Evolutionary conservation across 1,284 basidiomycete species (phyloP).

Genomic region (Hymenochaete sp.): DNA sequence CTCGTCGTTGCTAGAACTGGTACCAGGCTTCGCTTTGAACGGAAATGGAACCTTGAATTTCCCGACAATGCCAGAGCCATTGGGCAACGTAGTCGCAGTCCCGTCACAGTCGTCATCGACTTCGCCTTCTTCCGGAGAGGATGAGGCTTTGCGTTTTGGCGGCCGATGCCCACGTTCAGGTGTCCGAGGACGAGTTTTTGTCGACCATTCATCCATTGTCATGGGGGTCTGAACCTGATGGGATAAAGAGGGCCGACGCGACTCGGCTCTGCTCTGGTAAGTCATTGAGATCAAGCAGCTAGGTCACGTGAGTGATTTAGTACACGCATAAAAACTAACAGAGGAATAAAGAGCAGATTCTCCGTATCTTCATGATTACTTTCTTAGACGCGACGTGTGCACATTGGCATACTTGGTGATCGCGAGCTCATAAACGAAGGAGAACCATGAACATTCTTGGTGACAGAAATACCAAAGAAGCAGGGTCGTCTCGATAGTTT

Average conservation of each 20-base stretch:
- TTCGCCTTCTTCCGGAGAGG: slow-evolving; percentile 71
- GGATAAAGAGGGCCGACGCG: not conserved
- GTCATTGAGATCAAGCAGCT: not conserved
- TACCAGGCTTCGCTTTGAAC: slow-evolving; percentile 55
- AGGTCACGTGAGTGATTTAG: not conserved
- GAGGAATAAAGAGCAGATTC: not conserved
- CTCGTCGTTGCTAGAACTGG: too few relatives aligned
- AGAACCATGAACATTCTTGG: too few relatives aligned
- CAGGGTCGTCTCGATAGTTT: too few relatives aligned
- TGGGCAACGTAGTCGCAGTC: slow-evolving; percentile 22
- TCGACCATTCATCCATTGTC: slow-evolving; percentile 6
- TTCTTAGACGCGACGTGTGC: too few relatives aligned
- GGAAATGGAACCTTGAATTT: slow-evolving; percentile 55
- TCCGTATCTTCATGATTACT: not conserved
- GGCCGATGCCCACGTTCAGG: slow-evolving; percentile 33
- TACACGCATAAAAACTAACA: not conserved
- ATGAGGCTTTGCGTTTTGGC: slow-evolving; percentile 46
- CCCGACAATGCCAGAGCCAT: slow-evolving; percentile 21
- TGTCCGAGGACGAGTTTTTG: slow-evolving; percentile 15
- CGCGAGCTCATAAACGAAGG: too few relatives aligned
- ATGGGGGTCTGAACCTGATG: not conserved
- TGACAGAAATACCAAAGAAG: too few relatives aligned
- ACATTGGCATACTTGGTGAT: too few relatives aligned
- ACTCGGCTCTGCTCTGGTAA: not conserved
- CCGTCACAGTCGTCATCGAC: slow-evolving; percentile 40